Base-by-base conservation (phyloP, 495 filamentous ascomycete genomes). In the Daldinia caldariorum region DNA sequence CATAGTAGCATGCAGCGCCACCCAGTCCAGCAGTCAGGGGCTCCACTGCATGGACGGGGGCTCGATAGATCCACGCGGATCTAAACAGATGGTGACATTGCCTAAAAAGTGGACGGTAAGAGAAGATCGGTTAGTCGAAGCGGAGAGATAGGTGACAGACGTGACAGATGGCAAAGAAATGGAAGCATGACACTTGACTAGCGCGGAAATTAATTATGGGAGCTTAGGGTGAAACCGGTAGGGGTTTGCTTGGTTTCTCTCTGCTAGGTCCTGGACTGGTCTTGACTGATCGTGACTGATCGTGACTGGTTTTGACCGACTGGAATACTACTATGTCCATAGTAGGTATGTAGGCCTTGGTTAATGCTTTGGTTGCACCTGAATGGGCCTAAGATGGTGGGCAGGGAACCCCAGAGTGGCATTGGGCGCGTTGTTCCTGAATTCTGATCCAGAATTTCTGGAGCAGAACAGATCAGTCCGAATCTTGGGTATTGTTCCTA, bases 401-500 rank as follows among this genome's bases (percentile, higher is more conserved):
- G 29, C 37, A 37, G 29, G 43, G 20, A 47, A 13, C 20, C 32
- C 57, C 13, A 62, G 65, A 69, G 70, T 72, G 37, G 35, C 65
- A 69, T 69, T 60, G 65, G 65, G 70, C 70, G 61, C 70, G 65
- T 49, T 58, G 70, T 72, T 69, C 70, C 70, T 72, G 70, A 67
- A 61, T 72, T 61, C 66, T 37, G 55, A 61, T 53, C 60, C 69
- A 67, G 31, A 26, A 59, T 20, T 41, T 26, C 26, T 26, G 26
- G 26, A 26, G 26, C 26, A 26, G 26, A 26, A 26, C 26, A 26
- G 18, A 39, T 58, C 59, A 67, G 49, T 50, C 39, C 39, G 8
- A 18, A 43, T 43, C 39, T 43, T 43, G 39, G 39, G 9, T 43
- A 16, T 43, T 18, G 6, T 8, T 10, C 41, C 41, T 53, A 39